A percentile compares a stretch with the other conserved stretches of the same genome.
These are phyloP conservation scores for Akanthomyces dipterigenus DNA, from an alignment of 2,329 filamentous ascomycete genomes.

Conservation along the genomic window DNA sequence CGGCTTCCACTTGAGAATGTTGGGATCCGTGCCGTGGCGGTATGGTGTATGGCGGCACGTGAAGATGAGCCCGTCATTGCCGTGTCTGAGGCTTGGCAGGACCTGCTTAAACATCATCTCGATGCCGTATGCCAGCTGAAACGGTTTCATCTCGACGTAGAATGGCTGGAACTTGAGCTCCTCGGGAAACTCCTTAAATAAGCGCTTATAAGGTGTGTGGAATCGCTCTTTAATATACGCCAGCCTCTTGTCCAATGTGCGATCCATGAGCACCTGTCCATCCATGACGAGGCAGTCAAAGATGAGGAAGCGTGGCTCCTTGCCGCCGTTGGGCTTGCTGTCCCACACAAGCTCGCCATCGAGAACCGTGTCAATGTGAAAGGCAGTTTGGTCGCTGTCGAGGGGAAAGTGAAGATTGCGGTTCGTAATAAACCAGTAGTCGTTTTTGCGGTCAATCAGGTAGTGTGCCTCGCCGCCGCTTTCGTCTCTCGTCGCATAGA, in stretches of 20 bases:
- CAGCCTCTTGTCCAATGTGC: constrained; percentile 80
- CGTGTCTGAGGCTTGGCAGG: constrained; percentile 77
- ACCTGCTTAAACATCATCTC: constrained; percentile 88
- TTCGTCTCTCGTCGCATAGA: constrained; percentile 72
- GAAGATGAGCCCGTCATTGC: constrained; percentile 95
- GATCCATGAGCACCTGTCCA: constrained; percentile 65
- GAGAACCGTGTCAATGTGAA: constrained; percentile 74
- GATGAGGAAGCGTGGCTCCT: constrained; percentile 75
- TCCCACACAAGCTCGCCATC: constrained; percentile 94
- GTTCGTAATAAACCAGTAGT: constrained; percentile 79
- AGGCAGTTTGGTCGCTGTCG: constrained; percentile 55
- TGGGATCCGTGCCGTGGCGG: constrained; percentile 80
- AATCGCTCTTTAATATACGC: constrained; percentile 78
- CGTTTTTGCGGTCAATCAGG: constrained; percentile 95
- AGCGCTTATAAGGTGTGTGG: constrained; percentile 60
- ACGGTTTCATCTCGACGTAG: constrained; percentile 77
- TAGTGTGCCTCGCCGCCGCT: constrained; percentile 65
- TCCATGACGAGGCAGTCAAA: constrained; percentile 90
- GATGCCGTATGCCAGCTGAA: constrained; percentile 82
- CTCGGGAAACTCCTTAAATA: constrained; percentile 59
- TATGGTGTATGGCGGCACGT: constrained; percentile 88
- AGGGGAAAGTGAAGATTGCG: constrained; percentile 73
- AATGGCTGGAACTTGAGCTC: constrained; percentile 70
- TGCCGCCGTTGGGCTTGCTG: constrained; percentile 57
- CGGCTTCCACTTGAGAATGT: constrained; percentile 98